Conservation (phyloP, 148 eudicot genomes). For the Mesembryanthemum crystallinum region DNA sequence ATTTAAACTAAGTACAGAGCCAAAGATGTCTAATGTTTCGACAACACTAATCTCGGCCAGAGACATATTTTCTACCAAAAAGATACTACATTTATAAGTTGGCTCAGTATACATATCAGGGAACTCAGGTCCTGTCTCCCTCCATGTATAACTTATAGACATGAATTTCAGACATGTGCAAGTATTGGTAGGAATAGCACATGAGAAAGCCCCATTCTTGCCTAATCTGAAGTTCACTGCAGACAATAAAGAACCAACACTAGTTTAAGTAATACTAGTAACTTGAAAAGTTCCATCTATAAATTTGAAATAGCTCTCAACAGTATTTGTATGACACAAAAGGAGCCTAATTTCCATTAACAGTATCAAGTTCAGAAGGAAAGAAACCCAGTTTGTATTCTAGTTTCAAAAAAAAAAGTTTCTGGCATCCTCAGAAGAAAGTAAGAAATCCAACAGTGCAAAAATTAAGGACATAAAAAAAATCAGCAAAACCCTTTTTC, state of each 20-base stretch:
- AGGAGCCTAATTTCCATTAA: background rate
- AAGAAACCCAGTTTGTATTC: background rate
- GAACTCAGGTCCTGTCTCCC: too few species aligned
- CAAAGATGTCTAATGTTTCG: background rate
- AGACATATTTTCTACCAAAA: background rate
- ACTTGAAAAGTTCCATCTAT: too few species aligned
- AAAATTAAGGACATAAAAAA: background rate
- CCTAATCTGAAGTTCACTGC: background rate
- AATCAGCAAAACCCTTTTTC: background rate
- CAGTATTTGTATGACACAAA: background rate
- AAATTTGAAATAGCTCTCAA: background rate
- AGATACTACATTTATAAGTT: too few species aligned
- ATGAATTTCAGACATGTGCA: background rate
- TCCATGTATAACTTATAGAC: too few species aligned
- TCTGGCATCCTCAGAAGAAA: background rate
- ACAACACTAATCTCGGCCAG: background rate
- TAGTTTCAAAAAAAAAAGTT: background rate
- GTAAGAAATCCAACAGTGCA: background rate
- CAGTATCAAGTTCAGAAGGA: background rate
- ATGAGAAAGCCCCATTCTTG: background rate
- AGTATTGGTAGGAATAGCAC: background rate
- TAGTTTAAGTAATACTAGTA: too few species aligned
- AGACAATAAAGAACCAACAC: background rate
- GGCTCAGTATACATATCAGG: too few species aligned
- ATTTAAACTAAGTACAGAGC: too few species aligned